phyloP scores from a whole-genome alignment of 192 early-diverging fungal species.

The Geosiphon pyriformis region DNA sequence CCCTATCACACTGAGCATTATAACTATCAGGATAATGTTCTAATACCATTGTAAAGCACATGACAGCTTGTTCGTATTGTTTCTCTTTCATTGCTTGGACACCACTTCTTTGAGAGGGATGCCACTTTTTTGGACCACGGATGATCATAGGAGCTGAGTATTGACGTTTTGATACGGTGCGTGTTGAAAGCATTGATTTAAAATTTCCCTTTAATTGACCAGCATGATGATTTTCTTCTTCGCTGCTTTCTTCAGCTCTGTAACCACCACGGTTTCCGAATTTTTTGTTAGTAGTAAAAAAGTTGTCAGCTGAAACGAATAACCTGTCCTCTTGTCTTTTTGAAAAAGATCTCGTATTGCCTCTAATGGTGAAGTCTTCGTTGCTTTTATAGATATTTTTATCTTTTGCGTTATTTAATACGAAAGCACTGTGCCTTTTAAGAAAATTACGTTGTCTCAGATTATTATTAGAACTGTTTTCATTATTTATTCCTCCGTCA shows the following conservation, averaged over 20 bases:
- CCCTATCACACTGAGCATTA: constrained; percentile 7
- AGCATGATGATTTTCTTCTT: neutral
- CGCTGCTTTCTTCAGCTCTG: neutral
- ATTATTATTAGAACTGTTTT: too few species aligned
- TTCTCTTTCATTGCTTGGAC: neutral
- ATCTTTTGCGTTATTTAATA: too few species aligned
- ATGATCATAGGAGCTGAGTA: neutral
- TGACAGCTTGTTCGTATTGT: neutral
- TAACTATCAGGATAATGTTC: neutral
- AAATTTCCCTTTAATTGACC: neutral
- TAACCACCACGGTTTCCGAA: too few species aligned
- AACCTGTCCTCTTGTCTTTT: too few species aligned
- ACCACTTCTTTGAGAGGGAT: neutral
- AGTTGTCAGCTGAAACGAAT: too few species aligned
- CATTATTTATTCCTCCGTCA: too few species aligned
- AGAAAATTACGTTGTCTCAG: too few species aligned
- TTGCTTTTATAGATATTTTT: too few species aligned
- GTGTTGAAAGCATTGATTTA: neutral
- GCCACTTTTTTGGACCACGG: neutral
- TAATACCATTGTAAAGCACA: constrained; percentile 1
- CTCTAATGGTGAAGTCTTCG: too few species aligned
- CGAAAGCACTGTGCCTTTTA: too few species aligned
- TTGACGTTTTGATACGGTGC: neutral
- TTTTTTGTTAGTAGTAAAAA: too few species aligned
- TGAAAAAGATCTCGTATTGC: too few species aligned